Base-by-base conservation (phyloP, 1,284 basidiomycete species). In the Laetiporus sulphureus region DNA sequence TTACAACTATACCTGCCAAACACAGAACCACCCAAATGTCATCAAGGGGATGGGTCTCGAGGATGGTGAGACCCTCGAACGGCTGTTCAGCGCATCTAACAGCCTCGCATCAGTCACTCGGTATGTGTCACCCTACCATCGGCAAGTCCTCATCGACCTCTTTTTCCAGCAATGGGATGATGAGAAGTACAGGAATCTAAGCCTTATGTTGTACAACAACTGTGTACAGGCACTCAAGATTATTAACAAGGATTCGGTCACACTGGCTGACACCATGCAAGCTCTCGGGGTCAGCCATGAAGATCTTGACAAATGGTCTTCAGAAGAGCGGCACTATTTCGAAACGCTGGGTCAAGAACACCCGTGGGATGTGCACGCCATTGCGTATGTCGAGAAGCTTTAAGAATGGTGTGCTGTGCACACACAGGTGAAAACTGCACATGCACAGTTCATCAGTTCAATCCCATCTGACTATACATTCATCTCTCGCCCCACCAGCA, bases 1-100 rank as follows among this genome's bases (percentile, higher is more conserved):
- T 0, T 62, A 66, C 46, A 45, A 48, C 37, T 56, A 55, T 15
- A 8, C 18, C 0, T 66, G 62, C 42, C 62, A 65, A 43, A 33
- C 61, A 0, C 8, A 41, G 4, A 52, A 52, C 41, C 61, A 64
- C 32, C 61, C 57, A 0, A 49, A 52, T 34, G 42, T 51, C 33
- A 46, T 56, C 5, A 10, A 23, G 1, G 61, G 60, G 0, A 42
- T 51, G 16, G 60, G 63, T 1, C 42, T 60, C 3, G 61, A 62
- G 38, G 61, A 64, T 38, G 49, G 62, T 18, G 61, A 66, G 40
- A 54, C 46, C 0, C 46, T 27, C 25, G 25, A 27, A 13, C 13
- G 25, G 13, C 8, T 27, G 13, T 27, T 27, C 25, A 27, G 25
- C 23, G 25, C 42, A 3, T 58, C 55, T 6, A 65, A 64, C 43